A percentile compares a stretch with the other conserved stretches of the same genome.
Conservation (phyloP, 148 eudicot genomes). For the Persicaria maculosa region DNA sequence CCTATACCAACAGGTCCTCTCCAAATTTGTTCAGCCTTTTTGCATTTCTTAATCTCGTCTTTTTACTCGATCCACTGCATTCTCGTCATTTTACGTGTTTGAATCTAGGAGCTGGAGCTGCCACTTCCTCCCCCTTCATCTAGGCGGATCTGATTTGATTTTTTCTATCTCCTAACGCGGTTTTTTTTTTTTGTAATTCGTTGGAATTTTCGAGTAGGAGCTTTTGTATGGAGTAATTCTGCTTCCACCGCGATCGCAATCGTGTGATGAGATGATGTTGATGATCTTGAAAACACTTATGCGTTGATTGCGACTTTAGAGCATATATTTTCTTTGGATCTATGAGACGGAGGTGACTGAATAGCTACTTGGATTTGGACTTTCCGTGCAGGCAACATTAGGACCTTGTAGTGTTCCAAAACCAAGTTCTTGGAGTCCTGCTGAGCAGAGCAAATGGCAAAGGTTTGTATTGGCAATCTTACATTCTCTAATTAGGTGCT, state of each 20-base stretch:
- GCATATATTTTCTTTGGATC: background rate
- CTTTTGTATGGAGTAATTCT: background rate
- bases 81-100: background rate
- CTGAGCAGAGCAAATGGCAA: constrained; percentile 95
- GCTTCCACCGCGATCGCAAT: background rate
- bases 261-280: background rate
- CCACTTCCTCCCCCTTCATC: background rate
- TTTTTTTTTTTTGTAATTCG: background rate
- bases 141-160: background rate
- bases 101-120: background rate
- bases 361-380: constrained; percentile 1
- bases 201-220: background rate
- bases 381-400: constrained; percentile 65
- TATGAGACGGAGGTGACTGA: constrained; percentile 9
- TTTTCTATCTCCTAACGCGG: background rate
- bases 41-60: background rate
- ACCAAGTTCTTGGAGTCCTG: constrained; percentile 94
- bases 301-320: background rate
- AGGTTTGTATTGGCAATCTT: constrained; percentile 35
- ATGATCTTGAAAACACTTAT: background rate
- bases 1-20: constrained; percentile 77
- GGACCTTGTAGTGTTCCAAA: constrained; percentile 85
- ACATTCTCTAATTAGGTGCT: background rate
- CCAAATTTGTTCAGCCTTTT: background rate
- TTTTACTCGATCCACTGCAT: constrained; percentile 5